Evolutionary conservation across 129 eudicot species (phyloP).

Genomic region (Flaveria ramosissima): DNA sequence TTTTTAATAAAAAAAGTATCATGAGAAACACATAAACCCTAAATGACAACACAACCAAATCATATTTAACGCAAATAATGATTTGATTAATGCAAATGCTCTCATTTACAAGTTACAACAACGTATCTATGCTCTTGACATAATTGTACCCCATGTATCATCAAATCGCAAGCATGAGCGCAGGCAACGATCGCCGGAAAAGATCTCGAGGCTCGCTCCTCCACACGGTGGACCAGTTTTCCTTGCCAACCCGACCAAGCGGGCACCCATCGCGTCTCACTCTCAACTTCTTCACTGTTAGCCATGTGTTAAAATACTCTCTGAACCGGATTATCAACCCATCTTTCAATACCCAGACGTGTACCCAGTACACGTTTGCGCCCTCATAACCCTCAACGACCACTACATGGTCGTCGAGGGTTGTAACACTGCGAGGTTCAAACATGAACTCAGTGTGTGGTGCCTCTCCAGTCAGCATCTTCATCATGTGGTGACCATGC

Average conservation of each 20-base stretch:
- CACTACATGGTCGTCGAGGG: slow-evolving; percentile 46
- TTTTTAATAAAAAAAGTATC: no score
- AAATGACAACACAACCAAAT: neutral
- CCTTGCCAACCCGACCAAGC: slow-evolving; percentile 21
- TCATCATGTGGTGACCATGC: slow-evolving; percentile 85
- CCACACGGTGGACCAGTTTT: slow-evolving; percentile 54
- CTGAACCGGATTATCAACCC: slow-evolving; percentile 71
- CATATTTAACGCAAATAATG: neutral
- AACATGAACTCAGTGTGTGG: slow-evolving; percentile 52
- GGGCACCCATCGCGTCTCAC: slow-evolving; percentile 26
- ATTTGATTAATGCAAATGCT: neutral
- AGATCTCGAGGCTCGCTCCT: slow-evolving; percentile 75
- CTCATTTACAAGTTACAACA: neutral
- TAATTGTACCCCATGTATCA: neutral
- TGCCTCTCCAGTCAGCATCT: slow-evolving; percentile 70
- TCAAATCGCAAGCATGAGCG: slow-evolving; percentile 77
- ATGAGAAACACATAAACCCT: neutral
- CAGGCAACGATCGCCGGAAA: slow-evolving; percentile 64
- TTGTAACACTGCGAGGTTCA: slow-evolving; percentile 60
- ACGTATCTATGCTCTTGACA: neutral
- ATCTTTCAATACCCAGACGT: slow-evolving; percentile 75
- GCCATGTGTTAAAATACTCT: slow-evolving; percentile 88
- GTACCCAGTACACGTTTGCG: slow-evolving; percentile 82
- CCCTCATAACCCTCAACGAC: slow-evolving; percentile 86
- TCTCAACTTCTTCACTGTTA: slow-evolving; percentile 65